phyloP scores from a whole-genome alignment of 2,329 filamentous ascomycete genomes.

The Pyricularia grisea region DNA sequence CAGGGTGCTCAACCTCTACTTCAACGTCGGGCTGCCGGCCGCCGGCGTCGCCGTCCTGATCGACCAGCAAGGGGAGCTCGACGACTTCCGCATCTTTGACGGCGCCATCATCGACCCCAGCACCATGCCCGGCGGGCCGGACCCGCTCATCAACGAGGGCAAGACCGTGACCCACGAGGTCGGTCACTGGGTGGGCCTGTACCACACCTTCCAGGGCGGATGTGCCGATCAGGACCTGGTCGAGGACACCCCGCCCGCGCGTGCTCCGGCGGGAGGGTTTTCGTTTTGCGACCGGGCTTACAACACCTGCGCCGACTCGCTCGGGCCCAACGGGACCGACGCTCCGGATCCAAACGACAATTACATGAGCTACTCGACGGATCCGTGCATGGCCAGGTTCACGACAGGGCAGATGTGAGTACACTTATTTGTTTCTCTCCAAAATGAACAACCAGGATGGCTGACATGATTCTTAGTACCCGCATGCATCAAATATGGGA shows the following conservation, averaged over 20 bases:
- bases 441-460: background rate
- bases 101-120: slow-evolving; percentile 1
- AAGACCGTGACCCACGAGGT: slow-evolving; percentile 26
- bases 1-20: slow-evolving; percentile 5
- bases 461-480: background rate
- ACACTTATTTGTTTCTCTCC: background rate
- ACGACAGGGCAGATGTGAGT: background rate
- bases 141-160: slow-evolving; percentile 6
- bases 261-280: slow-evolving; percentile 12
- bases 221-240: slow-evolving; percentile 13
- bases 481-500: slow-evolving; percentile 1
- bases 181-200: slow-evolving; percentile 39
- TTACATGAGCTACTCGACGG: slow-evolving; percentile 25
- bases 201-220: slow-evolving; percentile 30
- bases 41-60: slow-evolving; percentile 6
- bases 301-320: slow-evolving; percentile 20
- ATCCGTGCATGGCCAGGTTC: background rate
- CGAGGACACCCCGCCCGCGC: slow-evolving; percentile 28
- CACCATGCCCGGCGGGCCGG: slow-evolving; percentile 13
- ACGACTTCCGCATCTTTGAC: slow-evolving; percentile 6
- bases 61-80: slow-evolving; percentile 7
- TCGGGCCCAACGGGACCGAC: background rate
- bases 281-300: slow-evolving; percentile 24
- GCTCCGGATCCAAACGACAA: slow-evolving; percentile 24
- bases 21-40: slow-evolving; percentile 9